phyloP scores from a whole-genome alignment of 441 rosid species.

The Capsella rubella region DNA sequence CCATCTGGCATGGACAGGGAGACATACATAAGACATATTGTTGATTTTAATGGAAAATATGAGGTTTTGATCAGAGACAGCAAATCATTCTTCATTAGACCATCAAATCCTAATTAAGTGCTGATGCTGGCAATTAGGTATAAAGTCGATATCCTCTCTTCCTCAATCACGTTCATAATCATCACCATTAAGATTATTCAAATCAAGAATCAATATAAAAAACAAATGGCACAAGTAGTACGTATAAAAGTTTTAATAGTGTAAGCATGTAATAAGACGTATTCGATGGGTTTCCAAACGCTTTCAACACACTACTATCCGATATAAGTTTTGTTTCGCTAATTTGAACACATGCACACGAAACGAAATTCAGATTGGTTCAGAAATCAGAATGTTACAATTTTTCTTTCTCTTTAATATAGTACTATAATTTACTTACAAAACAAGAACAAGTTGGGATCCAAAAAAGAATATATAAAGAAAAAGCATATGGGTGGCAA shows the following conservation, averaged over 20 bases:
- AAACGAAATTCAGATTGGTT: too few species aligned
- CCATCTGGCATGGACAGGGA: conserved; percentile 24
- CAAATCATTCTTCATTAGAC: conserved; percentile 30
- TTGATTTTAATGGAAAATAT: conserved; percentile 18
- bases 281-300: not conserved
- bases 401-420: not conserved
- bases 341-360: not conserved
- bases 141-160: conserved; percentile 39
- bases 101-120: conserved; percentile 34
- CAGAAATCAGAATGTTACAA: conserved; percentile 3
- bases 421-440: not conserved
- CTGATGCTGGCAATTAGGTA: conserved; percentile 44
- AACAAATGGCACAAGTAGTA: not conserved
- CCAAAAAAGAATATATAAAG: conserved; percentile 8
- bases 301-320: not conserved
- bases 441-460: conserved; percentile 35
- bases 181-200: conserved; percentile 17
- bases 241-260: not conserved
- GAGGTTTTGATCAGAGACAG: conserved; percentile 26
- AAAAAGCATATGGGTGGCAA: conserved; percentile 32
- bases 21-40: conserved; percentile 1
- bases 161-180: conserved; percentile 38
- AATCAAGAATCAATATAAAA: not conserved
- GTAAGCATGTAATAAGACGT: conserved; percentile 9
- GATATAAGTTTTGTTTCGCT: conserved; percentile 1